Conservation (phyloP, 1,284 basidiomycete species). For the Gomphus bonarii region DNA sequence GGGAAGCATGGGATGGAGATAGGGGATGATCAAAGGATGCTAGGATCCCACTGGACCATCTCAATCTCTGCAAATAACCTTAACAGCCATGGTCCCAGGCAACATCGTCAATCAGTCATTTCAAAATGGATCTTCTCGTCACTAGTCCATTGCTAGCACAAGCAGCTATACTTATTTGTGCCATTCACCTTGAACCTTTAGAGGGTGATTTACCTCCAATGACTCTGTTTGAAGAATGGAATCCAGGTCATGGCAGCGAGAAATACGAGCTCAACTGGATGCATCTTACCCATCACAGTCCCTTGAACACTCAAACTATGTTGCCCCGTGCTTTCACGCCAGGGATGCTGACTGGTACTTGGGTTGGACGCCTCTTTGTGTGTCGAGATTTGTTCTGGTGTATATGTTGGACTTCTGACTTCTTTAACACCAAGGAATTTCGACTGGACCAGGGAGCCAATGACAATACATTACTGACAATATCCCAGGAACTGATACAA, state of each 20-base stretch:
- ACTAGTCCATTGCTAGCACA: neutral
- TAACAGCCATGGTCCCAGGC: neutral
- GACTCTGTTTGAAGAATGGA: neutral
- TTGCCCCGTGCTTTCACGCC: neutral
- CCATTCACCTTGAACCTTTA: neutral
- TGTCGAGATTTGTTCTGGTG: no score
- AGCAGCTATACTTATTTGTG: neutral
- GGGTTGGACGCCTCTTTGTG: neutral
- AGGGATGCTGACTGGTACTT: constrained; percentile 2
- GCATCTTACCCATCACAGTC: neutral
- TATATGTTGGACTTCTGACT: neutral
- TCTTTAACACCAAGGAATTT: neutral
- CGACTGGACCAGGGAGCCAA: neutral
- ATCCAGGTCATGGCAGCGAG: neutral
- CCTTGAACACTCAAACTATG: neutral
- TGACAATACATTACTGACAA: neutral
- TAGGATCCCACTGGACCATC: no score
- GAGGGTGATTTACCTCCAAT: neutral
- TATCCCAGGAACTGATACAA: neutral
- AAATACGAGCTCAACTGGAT: neutral
- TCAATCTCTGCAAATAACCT: no score
- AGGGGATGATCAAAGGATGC: no score
- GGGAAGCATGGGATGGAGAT: no score
- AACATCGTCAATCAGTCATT: neutral
- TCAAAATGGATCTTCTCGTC: neutral